Base-by-base conservation (phyloP, 2,329 filamentous ascomycete species). In the Fusarium sp. region DNA sequence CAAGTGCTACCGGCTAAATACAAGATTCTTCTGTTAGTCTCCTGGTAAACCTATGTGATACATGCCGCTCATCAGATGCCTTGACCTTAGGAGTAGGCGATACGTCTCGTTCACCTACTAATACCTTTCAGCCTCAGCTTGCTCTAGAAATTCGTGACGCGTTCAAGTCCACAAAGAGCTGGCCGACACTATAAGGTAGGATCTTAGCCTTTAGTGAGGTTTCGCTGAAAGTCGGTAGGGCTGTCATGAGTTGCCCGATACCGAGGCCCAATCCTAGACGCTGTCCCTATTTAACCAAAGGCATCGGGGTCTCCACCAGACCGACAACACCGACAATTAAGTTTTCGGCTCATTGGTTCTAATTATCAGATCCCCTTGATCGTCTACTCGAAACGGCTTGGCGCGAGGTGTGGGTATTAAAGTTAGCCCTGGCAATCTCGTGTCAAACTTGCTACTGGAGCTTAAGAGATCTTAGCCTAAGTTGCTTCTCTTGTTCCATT, bases 381-480 rank as follows among this genome's bases (percentile, higher is more conserved):
- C 50, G 7, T 20, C 27, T 54, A 54, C 27, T 57, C 20, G n/a
- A 57, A 35, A 22, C 31, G 54, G 31, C 54, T 57, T 57, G 31
- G 54, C 56, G 20, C 37, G 56, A 59, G 20, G 34, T 27, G 56
- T 59, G 56, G 56, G 56, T 59, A 38, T 38, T 16, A 38, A 40
- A 59, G 56, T 59, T 59, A 27, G 40, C 56, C 56, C 56, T 59
- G 56, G 35, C 16, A 59, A 59, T 59, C 56, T 59, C 24, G 24
- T 40, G 35, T 58, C 56, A 58, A 58, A 58, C 56, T 37, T 57
- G 52, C 52, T 35, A 37, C 27, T 31, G 24, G 47, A 52, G 27
- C 18, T 52, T 52, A 20, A 22, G 6, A 34, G 52, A 57, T 57
- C 29, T 35, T 57, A 57, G 52, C 29, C 52, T 57, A 57, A 57